Base-by-base conservation (phyloP, 331 rosid species). In the Erythrophleum ivorense region DNA sequence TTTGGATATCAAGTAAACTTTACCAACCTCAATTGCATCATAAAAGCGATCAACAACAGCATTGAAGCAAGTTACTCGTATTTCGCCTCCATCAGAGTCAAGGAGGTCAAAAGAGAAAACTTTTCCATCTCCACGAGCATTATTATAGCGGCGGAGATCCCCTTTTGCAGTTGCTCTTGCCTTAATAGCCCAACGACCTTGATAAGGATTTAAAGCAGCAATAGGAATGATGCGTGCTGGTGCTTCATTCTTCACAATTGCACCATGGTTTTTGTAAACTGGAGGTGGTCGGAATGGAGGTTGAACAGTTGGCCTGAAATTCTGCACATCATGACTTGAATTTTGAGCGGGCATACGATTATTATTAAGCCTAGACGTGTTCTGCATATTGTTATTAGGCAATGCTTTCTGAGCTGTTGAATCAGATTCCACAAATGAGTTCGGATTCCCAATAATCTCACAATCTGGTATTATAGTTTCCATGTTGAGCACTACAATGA, bases 121-220 rank as follows among this genome's bases (percentile, higher is more conserved):
- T 83, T 96, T 96, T 29, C 99, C 99, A 82, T 94, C 99, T 88
- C 99, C 99, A 15, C 96, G 88, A 52, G 97, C 98, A 87, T 96
- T 96, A 75, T 96, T 96, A 78, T 95, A 95, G 75, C 98, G 96
- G 77, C 98, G 99, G 45, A 91, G 88, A 73, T 94, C 98, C 53
- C 98, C 99, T 85, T 93, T 96, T 6, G 98, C 98, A 48, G 99
- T 96, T 53, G 93, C 97, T 85, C 98, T 91, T 67, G 99, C 98
- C 89, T 90, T 96, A 86, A 93, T 94, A 46, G 98, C 99, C 99
- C 99, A 96, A 68, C 98, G 88, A 50, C 99, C 98, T 71, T 96
- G 98, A 85, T 93, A 96, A 83, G 99, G 99, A 88, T 96, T 95
- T 86, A 96, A 78, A 46, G 98, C 97, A 54, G 93, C 88, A 65